These are phyloP conservation scores for Mrakia gelida DNA, from an alignment of 768 basidiomycete species.

Conservation along the genomic window DNA sequence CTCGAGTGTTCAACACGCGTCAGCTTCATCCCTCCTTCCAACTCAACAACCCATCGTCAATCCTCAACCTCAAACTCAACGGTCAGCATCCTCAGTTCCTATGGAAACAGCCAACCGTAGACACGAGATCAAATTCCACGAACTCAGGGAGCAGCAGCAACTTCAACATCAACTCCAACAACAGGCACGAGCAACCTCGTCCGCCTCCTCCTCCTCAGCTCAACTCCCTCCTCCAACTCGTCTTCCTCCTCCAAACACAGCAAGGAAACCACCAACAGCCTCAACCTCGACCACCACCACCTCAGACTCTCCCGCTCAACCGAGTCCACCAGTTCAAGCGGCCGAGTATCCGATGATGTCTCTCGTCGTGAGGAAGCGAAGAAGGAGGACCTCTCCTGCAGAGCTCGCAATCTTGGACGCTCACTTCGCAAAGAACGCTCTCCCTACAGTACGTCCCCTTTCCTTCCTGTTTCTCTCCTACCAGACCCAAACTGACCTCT, in stretches of 20 bases:
- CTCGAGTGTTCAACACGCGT: background rate
- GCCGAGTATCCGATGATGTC: background rate
- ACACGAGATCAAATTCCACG: background rate
- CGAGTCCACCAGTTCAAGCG: too few species aligned
- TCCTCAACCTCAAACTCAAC: background rate
- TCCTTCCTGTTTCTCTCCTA: background rate
- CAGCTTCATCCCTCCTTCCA: background rate
- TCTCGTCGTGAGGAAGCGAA: constrained; percentile 19
- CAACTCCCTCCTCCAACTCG: background rate
- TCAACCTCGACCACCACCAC: background rate
- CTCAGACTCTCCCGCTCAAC: background rate
- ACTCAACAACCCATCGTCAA: background rate
- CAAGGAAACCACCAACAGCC: background rate
- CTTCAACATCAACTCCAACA: background rate
- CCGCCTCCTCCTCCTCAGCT: background rate
- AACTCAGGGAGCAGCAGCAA: background rate
- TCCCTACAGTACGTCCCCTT: background rate
- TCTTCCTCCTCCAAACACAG: background rate
- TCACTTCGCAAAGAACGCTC: constrained; percentile 18
- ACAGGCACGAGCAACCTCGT: background rate
- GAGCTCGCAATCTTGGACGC: constrained; percentile 27
- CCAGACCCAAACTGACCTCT: background rate
- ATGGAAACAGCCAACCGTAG: background rate
- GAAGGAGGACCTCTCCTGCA: constrained; percentile 26
- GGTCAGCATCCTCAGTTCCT: background rate